These are phyloP conservation scores for Ophiostoma sp. DNA, from an alignment of 2,329 filamentous ascomycete species.

Conservation along the genomic window DNA sequence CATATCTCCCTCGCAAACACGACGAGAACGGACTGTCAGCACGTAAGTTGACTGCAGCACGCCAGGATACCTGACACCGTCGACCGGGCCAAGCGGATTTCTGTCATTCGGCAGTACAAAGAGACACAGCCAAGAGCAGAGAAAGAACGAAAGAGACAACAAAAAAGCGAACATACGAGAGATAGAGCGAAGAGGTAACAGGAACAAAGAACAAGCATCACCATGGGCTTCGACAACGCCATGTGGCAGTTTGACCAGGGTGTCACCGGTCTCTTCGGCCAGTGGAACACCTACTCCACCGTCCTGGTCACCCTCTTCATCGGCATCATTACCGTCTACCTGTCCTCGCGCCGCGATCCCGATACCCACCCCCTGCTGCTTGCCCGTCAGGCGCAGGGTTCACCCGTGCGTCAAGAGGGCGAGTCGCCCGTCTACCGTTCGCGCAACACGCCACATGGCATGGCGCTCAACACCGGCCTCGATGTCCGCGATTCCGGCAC, in stretches of 20 bases:
- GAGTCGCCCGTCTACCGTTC: conserved; percentile 83
- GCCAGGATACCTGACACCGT: background rate
- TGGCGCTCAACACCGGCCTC: conserved; percentile 69
- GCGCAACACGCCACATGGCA: conserved; percentile 78
- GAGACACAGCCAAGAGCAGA: no score
- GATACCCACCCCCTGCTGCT: conserved; percentile 91
- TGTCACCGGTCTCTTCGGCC: conserved; percentile 62
- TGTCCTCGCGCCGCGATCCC: conserved; percentile 69
- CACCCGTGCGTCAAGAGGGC: conserved; percentile 72
- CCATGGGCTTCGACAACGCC: conserved; percentile 48
- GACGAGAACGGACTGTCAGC: background rate
- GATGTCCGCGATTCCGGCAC: conserved; percentile 76
- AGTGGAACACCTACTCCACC: conserved; percentile 80
- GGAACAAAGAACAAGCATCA: conserved; percentile 11
- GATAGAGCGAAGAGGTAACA: background rate
- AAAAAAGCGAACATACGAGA: background rate
- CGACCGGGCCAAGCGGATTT: background rate
- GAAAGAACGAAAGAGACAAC: background rate
- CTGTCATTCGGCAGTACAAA: background rate
- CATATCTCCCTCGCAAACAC: background rate
- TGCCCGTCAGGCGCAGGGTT: conserved; percentile 72
- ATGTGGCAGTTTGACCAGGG: conserved; percentile 66
- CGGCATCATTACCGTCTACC: conserved; percentile 62
- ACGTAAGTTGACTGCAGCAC: background rate
- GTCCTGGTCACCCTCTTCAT: conserved; percentile 61